phyloP scores from a whole-genome alignment of 2,329 filamentous ascomycete genomes.

The Hypoxylon sp. region DNA sequence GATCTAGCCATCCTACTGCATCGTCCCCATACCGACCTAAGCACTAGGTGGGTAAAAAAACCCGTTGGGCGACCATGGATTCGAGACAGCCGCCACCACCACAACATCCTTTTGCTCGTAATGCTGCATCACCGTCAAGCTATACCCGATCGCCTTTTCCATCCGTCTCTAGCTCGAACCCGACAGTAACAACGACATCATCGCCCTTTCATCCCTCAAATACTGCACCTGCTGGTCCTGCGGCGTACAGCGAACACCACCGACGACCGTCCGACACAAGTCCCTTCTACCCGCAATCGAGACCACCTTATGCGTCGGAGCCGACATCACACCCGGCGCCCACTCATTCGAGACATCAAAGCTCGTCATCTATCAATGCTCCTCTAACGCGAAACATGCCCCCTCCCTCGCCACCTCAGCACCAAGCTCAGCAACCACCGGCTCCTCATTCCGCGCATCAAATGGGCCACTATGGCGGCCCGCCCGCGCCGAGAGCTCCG shows the following conservation, averaged over 20 bases:
- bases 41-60: conserved; percentile 36
- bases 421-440: conserved; percentile 38
- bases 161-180: conserved; percentile 32
- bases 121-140: conserved; percentile 46
- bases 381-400: conserved; percentile 50
- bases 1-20: conserved; percentile 30
- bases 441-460: conserved; percentile 45
- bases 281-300: conserved; percentile 50
- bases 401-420: conserved; percentile 49
- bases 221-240: conserved; percentile 49
- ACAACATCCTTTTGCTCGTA: conserved; percentile 49
- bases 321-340: conserved; percentile 49
- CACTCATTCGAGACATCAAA: conserved; percentile 51
- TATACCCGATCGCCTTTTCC: conserved; percentile 48
- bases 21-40: conserved; percentile 32
- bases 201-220: conserved; percentile 49
- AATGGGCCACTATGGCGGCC: conserved; percentile 49
- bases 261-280: conserved; percentile 50
- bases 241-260: conserved; percentile 46
- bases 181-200: conserved; percentile 36
- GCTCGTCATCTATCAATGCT: conserved; percentile 50
- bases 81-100: conserved; percentile 48
- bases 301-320: conserved; percentile 48
- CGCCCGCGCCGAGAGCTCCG: conserved; percentile 48
- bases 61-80: conserved; percentile 44